Evolutionary conservation across 108 stramenopile genomes (phyloP), one percentile per base, ranked within the genome.

Genomic region (Cyclotella baltica): DNA sequence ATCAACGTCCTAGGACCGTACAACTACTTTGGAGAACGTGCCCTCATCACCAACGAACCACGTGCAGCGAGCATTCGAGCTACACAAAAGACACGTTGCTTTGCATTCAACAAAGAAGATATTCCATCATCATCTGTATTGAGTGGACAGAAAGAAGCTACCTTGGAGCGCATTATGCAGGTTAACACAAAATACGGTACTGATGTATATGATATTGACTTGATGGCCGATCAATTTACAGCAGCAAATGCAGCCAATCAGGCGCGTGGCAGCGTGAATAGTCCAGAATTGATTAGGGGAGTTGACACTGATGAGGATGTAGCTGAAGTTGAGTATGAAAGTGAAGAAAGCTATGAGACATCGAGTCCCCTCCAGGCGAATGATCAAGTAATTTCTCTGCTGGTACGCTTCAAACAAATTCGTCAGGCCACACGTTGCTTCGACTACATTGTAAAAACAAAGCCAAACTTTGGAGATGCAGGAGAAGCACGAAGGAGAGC

Each of bases 1-100:
- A 87, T 95, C 31, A 92, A 91, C 62, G 75, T 86, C n/a, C 62
- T 93, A 11, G 87, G 81, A 43, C 62, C 87, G 25, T 83, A 88
- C 56, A 90, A 94, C 50, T 95, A 86, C 73, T 97, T 97, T 77
- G 96, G 96, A 19, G 96, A 97, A 85, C 86, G 93, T n/a, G 85
- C 93, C 28, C 76, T 97, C 23, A 89, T 97, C 38, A 97, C 96
- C 0, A 88, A 91, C 33, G 94, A 97, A 76, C 94, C 93, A 3
- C 89, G 96, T 4, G 96, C 96, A 16, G 96, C 96, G 0, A 92
- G 85, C 70, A 92, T 97, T 47, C 90, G 90, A 10, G 93, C 94
- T 1, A 53, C 69, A 72, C 81, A 81, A 22, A 84, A 83, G 23
- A 91, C 90, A 6, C 62, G 79, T 15, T 88, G 88, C 59, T 88